Conservation (phyloP, 1,139 yeast genomes). For the Kodamaea anthophila region DNA sequence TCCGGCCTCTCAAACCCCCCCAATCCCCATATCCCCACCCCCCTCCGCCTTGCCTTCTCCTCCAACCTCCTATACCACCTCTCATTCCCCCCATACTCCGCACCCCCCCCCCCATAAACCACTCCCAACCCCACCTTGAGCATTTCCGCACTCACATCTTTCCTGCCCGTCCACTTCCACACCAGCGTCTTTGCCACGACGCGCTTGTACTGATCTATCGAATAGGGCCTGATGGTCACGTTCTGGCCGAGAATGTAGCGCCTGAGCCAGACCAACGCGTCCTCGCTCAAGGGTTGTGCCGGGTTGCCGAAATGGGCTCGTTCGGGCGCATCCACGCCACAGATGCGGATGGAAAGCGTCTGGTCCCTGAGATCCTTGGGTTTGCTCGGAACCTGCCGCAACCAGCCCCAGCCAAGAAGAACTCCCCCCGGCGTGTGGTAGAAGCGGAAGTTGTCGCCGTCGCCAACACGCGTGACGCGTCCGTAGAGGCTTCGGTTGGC, state of each 20-base stretch:
- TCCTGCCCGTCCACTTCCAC: slow-evolving; percentile 67
- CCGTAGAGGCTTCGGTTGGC: slow-evolving; percentile 52
- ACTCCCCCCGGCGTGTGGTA: slow-evolving; percentile 93
- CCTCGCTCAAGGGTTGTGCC: slow-evolving; percentile 83
- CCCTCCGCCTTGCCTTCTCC: slow-evolving; percentile 46
- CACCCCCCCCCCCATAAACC: slow-evolving; percentile 83
- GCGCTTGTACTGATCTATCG: slow-evolving; percentile 83
- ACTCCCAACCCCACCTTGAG: slow-evolving; percentile 74
- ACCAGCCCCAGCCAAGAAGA: slow-evolving; percentile 91
- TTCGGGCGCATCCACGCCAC: slow-evolving; percentile 99
- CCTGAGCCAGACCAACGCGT: slow-evolving; percentile 74
- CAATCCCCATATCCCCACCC: slow-evolving; percentile 69
- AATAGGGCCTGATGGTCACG: slow-evolving; percentile 70
- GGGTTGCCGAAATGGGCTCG: slow-evolving; percentile 92
- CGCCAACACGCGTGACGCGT: slow-evolving; percentile 86
- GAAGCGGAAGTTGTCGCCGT: slow-evolving; percentile 91
- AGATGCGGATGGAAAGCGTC: slow-evolving; percentile 63
- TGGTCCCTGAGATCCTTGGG: slow-evolving; percentile 48
- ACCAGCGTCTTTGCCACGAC: slow-evolving; percentile 78
- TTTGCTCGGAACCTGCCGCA: slow-evolving; percentile 44
- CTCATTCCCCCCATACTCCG: slow-evolving; percentile 81
- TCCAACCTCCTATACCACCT: slow-evolving; percentile 54
- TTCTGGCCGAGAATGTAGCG: slow-evolving; percentile 55
- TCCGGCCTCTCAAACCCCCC: slow-evolving; percentile 68
- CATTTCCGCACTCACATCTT: slow-evolving; percentile 86